Evolutionary conservation across 2,329 filamentous ascomycete genomes (phyloP), one percentile per base, ranked within the genome.

Genomic region (Botrytis galanthina): DNA sequence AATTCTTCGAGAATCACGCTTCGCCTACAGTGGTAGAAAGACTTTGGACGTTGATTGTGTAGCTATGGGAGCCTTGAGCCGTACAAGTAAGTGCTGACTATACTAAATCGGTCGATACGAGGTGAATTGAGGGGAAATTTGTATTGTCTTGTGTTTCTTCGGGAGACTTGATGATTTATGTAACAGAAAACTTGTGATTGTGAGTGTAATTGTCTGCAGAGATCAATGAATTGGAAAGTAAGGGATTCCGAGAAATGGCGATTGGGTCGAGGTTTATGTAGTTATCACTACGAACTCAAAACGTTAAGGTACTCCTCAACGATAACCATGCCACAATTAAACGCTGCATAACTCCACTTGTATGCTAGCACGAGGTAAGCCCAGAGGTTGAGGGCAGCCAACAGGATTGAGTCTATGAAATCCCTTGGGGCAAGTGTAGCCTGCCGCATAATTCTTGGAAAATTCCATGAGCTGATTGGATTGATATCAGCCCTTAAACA

Each of bases 211-310:
- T 16, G 59, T 59, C 54, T 59, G 29, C 8, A 51, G 10, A 59
- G 16, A 67, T 59, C 16, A 59, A 12, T n/a, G 16, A 46, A 67
- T 46, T 48, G 29, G 26, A 46, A n/a, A 29, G n/a, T 20, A 48
- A 39, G 39, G 29, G 20, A 67, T 37, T 35, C 22, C 32, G 44
- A 12, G 29, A 44, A 72, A 44, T 8, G 62, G 71, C 48, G 71
- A 57, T 29, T 48, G 59, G 71, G 73, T 74, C 74, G 68, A 70
- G 51, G 51, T 72, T 44, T 73, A 39, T 60, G 70, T 60, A 68
- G 48, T 57, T 37, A 64, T 35, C 20, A 37, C 57, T 10, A 26
- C n/a, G 37, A 48, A 67, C 63, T 18, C 29, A 54, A 51, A 67
- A 32, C 61, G 9, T 44, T 22, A 46, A 26, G 26, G 16, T 57